phyloP scores from a whole-genome alignment of 1,284 basidiomycete species.

The Gomphus bonarii region DNA sequence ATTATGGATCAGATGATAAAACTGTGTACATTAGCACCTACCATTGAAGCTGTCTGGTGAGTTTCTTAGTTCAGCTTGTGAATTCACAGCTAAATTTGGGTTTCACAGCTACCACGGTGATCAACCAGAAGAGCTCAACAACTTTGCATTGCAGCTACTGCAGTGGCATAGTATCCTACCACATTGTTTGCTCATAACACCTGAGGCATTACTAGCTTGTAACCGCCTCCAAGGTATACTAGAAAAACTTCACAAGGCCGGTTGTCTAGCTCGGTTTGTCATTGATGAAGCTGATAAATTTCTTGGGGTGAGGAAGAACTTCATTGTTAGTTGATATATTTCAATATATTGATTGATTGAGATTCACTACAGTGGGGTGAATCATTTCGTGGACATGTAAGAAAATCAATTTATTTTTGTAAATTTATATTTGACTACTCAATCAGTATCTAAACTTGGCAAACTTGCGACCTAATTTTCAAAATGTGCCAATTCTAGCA shows the following conservation, averaged over 20 bases:
- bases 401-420: neutral
- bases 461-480: neutral
- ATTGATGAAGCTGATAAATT: conserved; percentile 10
- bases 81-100: neutral
- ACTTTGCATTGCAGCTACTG: neutral
- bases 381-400: neutral
- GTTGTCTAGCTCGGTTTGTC: neutral
- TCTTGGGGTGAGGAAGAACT: neutral
- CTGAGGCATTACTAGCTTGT: neutral
- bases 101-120: neutral
- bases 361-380: neutral
- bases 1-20: conserved; percentile 5
- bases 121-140: neutral
- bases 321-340: neutral
- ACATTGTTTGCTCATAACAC: neutral
- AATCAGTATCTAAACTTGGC: neutral
- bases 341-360: neutral
- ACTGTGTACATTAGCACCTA: neutral
- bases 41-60: neutral
- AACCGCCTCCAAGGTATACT: too few relatives aligned
- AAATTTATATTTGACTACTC: neutral
- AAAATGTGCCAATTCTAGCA: neutral
- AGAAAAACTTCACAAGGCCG: neutral
- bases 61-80: neutral
- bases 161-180: neutral